A percentile compares a stretch with the other conserved stretches of the same genome.
phyloP scores from a whole-genome alignment of 2,329 filamentous ascomycete genomes.

The Neospermospora avenae region DNA sequence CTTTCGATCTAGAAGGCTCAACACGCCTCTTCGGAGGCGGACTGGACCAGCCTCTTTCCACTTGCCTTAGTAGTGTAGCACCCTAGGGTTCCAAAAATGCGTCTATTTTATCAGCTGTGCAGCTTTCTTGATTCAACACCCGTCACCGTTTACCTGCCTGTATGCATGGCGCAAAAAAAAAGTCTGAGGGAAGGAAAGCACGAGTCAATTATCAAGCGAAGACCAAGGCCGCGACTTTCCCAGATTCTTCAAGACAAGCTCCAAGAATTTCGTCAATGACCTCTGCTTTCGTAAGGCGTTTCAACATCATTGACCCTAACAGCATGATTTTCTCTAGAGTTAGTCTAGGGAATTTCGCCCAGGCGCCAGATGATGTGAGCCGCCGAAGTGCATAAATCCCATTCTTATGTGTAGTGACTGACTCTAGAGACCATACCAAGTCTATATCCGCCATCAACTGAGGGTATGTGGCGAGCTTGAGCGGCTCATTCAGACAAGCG shows the following conservation, averaged over 20 bases:
- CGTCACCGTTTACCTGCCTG: too few species aligned
- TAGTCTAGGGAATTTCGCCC: conserved; percentile 5
- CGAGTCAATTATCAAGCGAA: too few species aligned
- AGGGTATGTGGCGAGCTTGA: not conserved
- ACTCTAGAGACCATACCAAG: not conserved
- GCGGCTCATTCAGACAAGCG: conserved; percentile 5
- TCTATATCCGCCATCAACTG: not conserved
- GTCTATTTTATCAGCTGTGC: too few species aligned
- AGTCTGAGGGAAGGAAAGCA: too few species aligned
- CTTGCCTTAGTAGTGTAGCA: too few species aligned
- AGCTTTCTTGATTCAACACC: too few species aligned
- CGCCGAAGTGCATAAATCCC: conserved; percentile 11
- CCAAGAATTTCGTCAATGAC: conserved; percentile 8
- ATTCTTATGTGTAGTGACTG: conserved; percentile 8
- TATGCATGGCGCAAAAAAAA: too few species aligned
- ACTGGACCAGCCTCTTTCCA: too few species aligned
- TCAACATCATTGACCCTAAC: conserved; percentile 2
- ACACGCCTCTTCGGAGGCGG: too few species aligned
- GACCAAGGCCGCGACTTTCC: not conserved
- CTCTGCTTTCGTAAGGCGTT: conserved; percentile 2
- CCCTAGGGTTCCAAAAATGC: too few species aligned
- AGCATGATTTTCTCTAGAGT: not conserved
- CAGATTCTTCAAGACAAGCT: not conserved
- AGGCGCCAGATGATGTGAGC: not conserved
- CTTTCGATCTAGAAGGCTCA: too few species aligned